Conservation (phyloP, 2,329 filamentous ascomycete genomes). For the Ambrosiella xylebori region DNA sequence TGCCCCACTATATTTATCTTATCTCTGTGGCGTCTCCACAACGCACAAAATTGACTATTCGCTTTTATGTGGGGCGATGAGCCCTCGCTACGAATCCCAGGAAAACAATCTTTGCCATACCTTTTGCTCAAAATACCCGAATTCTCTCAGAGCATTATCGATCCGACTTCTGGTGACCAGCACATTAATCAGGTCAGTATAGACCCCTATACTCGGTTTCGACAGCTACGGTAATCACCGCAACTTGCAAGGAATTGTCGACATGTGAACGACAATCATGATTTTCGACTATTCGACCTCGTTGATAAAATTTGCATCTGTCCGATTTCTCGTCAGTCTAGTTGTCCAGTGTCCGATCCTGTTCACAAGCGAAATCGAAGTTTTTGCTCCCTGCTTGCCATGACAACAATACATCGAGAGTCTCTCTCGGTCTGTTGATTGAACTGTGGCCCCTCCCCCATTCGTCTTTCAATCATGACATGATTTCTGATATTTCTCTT, state of each 20-base stretch:
- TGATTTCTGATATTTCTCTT: slow-evolving; percentile 13
- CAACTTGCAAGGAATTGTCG: not conserved
- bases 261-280: not conserved
- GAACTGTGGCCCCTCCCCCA: not conserved
- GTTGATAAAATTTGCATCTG: not conserved
- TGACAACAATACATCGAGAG: not conserved
- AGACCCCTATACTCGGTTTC: slow-evolving; percentile 1
- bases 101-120: slow-evolving; percentile 9
- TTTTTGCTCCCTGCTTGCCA: not conserved
- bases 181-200: slow-evolving; percentile 31
- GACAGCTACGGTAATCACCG: not conserved
- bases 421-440: not conserved
- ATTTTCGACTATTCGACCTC: not conserved
- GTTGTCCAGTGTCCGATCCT: not conserved
- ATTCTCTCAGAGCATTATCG: slow-evolving; percentile 18
- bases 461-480: not conserved
- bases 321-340: not conserved
- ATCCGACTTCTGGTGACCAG: slow-evolving; percentile 32
- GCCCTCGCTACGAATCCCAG: slow-evolving; percentile 5
- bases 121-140: not conserved
- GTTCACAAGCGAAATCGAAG: not conserved
- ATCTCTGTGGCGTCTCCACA: not conserved
- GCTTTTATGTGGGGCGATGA: slow-evolving; percentile 2
- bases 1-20: not conserved
- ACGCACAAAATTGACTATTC: slow-evolving; percentile 3